Evolutionary conservation across 768 basidiomycete genomes (phyloP).

Genomic region (Russula olivacea): DNA sequence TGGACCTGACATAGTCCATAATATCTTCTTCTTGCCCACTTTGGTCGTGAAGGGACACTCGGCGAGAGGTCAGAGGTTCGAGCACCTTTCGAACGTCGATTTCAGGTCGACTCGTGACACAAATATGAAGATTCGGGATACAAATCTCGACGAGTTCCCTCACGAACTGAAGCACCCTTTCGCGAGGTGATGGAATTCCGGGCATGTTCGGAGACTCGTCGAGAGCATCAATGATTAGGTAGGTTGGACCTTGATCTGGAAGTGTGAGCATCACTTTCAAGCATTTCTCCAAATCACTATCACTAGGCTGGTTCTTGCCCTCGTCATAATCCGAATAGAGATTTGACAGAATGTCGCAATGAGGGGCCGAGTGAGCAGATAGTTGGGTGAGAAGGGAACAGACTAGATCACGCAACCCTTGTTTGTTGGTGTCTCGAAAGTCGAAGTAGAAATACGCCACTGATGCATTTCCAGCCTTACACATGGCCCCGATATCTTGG

Average conservation of each 20-base stretch:
- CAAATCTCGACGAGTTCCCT: neutral
- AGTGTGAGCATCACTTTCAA: neutral
- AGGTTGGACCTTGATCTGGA: neutral
- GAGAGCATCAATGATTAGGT: neutral
- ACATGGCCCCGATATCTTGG: neutral
- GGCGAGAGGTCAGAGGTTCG: neutral
- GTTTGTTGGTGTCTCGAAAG: neutral
- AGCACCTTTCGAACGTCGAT: neutral
- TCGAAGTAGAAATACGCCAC: neutral
- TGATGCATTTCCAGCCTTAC: neutral
- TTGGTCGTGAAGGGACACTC: neutral
- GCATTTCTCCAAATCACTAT: neutral
- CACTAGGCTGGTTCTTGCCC: neutral
- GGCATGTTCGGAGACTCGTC: neutral
- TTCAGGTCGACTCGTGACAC: neutral
- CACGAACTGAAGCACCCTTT: neutral
- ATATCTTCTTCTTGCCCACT: neutral
- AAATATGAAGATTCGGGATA: neutral
- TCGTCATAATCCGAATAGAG: neutral
- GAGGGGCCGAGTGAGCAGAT: neutral
- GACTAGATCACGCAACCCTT: neutral
- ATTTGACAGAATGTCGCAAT: neutral
- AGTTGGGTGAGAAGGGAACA: neutral
- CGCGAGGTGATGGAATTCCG: neutral
- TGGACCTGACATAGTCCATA: neutral